Evolutionary conservation across 495 filamentous ascomycete species (phyloP).

Genomic region (Aspergillus incahuasiensis): DNA sequence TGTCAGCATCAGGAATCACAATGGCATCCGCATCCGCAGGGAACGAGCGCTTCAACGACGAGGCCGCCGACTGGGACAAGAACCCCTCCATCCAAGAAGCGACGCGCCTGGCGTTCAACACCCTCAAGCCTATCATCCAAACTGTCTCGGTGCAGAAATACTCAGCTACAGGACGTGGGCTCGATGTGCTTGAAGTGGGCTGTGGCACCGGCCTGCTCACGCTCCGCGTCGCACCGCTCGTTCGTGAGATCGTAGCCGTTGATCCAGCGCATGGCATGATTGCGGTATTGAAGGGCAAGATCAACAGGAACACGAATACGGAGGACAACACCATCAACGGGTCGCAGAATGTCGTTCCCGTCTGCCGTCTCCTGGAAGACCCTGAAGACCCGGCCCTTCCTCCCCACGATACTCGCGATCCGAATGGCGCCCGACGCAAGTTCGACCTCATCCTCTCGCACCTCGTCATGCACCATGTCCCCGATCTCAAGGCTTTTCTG

Average conservation of each 20-base stretch:
- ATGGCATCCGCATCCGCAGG: conserved; percentile 7
- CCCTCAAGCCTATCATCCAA: conserved; percentile 12
- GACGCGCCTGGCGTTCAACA: conserved; percentile 15
- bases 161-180: background rate
- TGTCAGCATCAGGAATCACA: no score
- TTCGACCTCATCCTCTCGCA: conserved; percentile 50
- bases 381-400: conserved; percentile 28
- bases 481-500: conserved; percentile 36
- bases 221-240: conserved; percentile 42
- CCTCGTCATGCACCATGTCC: conserved; percentile 52
- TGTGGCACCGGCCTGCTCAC: conserved; percentile 55
- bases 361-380: conserved; percentile 29
- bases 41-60: conserved; percentile 22
- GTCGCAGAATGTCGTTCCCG: background rate
- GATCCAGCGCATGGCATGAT: conserved; percentile 53
- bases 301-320: conserved; percentile 3
- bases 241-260: conserved; percentile 32
- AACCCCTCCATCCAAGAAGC: conserved; percentile 18
- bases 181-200: conserved; percentile 51
- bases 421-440: conserved; percentile 10
- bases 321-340: conserved; percentile 13
- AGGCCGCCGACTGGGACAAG: conserved; percentile 22
- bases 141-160: background rate
- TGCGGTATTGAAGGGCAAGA: conserved; percentile 39
- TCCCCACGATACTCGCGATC: background rate